Base-by-base conservation (phyloP, 768 basidiomycete genomes). In the Leccinum incarnatum region DNA sequence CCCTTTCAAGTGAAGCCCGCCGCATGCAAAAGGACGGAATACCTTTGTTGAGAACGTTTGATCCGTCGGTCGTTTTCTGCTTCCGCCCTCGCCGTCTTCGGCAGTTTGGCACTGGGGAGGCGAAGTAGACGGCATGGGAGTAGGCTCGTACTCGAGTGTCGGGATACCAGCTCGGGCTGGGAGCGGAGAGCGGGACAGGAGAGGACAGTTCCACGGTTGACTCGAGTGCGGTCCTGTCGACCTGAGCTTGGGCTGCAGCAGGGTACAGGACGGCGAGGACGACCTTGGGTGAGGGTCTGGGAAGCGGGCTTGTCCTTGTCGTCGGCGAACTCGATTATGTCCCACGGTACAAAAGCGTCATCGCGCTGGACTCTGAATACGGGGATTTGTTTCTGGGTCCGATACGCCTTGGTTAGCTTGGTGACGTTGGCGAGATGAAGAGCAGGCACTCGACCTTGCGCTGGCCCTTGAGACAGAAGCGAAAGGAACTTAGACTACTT, bases 311-410 rank as follows among this genome's bases (percentile, higher is more conserved):
- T 63, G n/a, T 68, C 58, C 55, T 70, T 68, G 21, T 69, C 63
- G 36, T 69, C 61, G 9, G 67, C 65, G 21, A 89, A 85, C 4
- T 74, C 63, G 57, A 93, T 87, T 56, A 77, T 73, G 71, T 93
- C 91, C 91, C 91, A 94, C 27, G 82, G 83, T 29, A 92, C 86
- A 69, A 87, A 93, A 1, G 90, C 92, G 51, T 90, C 86, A 65
- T 93, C 92, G 29, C 83, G 80, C 72, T 93, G 91, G n/a, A 93
- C 89, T 8, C 85, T 81, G 54, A 25, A 25, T 90, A 59, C 91
- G 87, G 3, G 86, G 81, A 67, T 93, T 93, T 23, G 84, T 81
- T 34, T 97, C 95, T 46, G 96, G 23, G 23, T 25, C 23, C 23
- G 23, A 25, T 25, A 25, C 23, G 4, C 4, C 23, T 25, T 25